A percentile compares a stretch with the other conserved stretches of the same genome.
phyloP scores from a whole-genome alignment of 192 early-diverging fungal species.

The Martensiomyces pterosporus region DNA sequence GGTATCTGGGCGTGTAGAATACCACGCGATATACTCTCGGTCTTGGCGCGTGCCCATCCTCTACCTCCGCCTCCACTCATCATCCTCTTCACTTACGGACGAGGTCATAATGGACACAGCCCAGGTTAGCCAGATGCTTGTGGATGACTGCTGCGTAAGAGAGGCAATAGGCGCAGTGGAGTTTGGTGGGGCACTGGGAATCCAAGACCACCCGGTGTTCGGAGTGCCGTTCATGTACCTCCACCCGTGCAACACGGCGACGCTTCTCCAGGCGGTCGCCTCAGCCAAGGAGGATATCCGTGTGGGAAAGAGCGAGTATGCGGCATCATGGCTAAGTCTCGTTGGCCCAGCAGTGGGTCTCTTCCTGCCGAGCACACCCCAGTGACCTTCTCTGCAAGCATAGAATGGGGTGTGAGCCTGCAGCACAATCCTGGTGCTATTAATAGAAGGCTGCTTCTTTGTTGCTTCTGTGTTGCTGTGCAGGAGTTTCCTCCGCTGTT shows the following conservation, averaged over 20 bases:
- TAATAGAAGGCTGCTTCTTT: too few species aligned
- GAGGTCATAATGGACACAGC: conserved; percentile 12
- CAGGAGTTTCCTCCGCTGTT: too few species aligned
- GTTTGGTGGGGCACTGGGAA: conserved; percentile 48
- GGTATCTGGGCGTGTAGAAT: conserved; percentile 11
- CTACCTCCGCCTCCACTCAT: conserved; percentile 16
- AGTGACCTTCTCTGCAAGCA: too few species aligned
- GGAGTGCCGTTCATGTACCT: conserved; percentile 32
- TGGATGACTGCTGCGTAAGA: conserved; percentile 16
- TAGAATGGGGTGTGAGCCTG: too few species aligned
- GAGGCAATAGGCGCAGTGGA: conserved; percentile 29
- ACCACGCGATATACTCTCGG: conserved; percentile 33
- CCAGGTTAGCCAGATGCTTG: conserved; percentile 10
- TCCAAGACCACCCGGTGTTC: conserved; percentile 41
- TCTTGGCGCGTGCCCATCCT: conserved; percentile 42
- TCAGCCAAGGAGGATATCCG: not conserved
- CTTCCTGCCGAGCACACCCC: too few species aligned
- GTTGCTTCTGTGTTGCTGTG: too few species aligned
- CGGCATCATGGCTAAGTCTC: conserved; percentile 36
- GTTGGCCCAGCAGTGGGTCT: conserved; percentile 38
- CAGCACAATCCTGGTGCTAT: too few species aligned
- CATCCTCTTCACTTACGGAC: not conserved
- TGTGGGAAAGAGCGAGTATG: conserved; percentile 18
- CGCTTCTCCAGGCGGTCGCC: conserved; percentile 23
- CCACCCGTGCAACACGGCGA: conserved; percentile 48